Percentiles rank a stretch among this genome's conserved stretches.
These are phyloP conservation scores for Metschnikowia drakensbergensis DNA, from an alignment of 805 yeast species.

Conservation along the genomic window DNA sequence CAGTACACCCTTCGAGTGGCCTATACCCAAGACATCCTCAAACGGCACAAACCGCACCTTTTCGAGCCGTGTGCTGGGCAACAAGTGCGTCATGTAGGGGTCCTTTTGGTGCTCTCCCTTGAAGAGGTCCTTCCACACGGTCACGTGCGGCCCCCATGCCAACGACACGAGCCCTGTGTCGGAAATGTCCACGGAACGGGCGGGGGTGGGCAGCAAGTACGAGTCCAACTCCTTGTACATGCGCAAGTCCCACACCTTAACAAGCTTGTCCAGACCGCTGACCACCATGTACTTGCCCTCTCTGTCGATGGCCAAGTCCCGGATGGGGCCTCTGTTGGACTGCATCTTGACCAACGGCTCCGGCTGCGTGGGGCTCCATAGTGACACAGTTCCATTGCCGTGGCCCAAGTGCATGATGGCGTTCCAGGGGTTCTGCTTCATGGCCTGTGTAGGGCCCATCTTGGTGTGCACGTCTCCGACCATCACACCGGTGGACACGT, in stretches of 20 bases:
- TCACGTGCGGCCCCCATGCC: slow-evolving; percentile 95
- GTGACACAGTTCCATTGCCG: slow-evolving; percentile 83
- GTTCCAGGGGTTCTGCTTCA: slow-evolving; percentile 93
- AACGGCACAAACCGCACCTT: slow-evolving; percentile 79
- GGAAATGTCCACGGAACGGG: slow-evolving; percentile 71
- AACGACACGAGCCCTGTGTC: slow-evolving; percentile 84
- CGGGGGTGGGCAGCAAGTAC: slow-evolving; percentile 78
- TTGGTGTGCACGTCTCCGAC: slow-evolving; percentile 84
- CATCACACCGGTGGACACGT: slow-evolving; percentile 85
- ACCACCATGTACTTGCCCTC: slow-evolving; percentile 93
- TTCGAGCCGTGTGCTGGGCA: slow-evolving; percentile 72
- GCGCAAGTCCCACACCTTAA: slow-evolving; percentile 93
- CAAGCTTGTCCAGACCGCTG: slow-evolving; percentile 77
- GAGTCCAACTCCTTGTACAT: slow-evolving; percentile 72
- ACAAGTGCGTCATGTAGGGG: slow-evolving; percentile 89
- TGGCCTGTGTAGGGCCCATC: slow-evolving; percentile 82
- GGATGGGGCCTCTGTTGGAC: slow-evolving; percentile 80
- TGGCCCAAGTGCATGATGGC: slow-evolving; percentile 94
- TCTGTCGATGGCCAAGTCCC: slow-evolving; percentile 82
- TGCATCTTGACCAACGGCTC: slow-evolving; percentile 81
- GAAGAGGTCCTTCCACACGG: slow-evolving; percentile 87
- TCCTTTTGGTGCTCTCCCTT: slow-evolving; percentile 59
- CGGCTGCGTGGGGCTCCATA: slow-evolving; percentile 90
- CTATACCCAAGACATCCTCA: slow-evolving; percentile 93
- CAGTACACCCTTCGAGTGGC: slow-evolving; percentile 68